Evolutionary conservation across 1,284 basidiomycete species (phyloP), one percentile per base, ranked within the genome.

Genomic region (Pseudozyma hubeiensis): DNA sequence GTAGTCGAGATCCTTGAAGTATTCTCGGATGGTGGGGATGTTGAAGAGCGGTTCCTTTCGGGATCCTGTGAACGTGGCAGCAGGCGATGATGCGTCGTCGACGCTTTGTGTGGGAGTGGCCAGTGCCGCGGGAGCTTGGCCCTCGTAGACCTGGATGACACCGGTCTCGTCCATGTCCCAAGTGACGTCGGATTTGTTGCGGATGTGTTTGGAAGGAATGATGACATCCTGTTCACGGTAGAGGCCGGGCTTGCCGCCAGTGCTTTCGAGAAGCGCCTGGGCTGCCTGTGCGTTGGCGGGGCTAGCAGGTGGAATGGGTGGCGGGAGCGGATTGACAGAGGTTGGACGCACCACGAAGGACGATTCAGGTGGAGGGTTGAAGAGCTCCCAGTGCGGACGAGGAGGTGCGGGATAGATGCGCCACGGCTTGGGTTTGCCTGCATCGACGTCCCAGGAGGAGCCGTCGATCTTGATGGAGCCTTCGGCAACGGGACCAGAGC

Each of bases 1-100:
- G 81, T 91, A 93, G 84, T 99, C 96, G n/a, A 99, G 89, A 84
- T 99, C 97, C 52, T 92, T 88, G 84, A 97, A 99, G 85, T 98
- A 99, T 84, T 98, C 95, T 72, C 91, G 89, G 52, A 98, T 91
- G 45, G 89, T 90, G 2, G 95, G 95, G 4, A 99, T 89, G 60
- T 90, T 88, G 81, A 91, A 93, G 0, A 91, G 83, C 0, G 93
- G 91, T 33, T 51, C 39, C 49, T 67, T 73, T 17, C 64, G 41
- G 16, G 44, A 13, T 40, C 61, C 57, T 7, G 51, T 56, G 4
- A 53, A 55, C 1, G 55, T 63, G 13, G 48, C 34, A 34, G 54
- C 60, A 29, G 64, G 35, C 7, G 45, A 49, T 5, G 45, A 49
- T n/a, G 60, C 51, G 5, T 75, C 67, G 30, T 76, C 69, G 35